These are phyloP conservation scores for Volutella citrinella DNA, from an alignment of 2,329 filamentous ascomycete species.

Conservation along the genomic window DNA sequence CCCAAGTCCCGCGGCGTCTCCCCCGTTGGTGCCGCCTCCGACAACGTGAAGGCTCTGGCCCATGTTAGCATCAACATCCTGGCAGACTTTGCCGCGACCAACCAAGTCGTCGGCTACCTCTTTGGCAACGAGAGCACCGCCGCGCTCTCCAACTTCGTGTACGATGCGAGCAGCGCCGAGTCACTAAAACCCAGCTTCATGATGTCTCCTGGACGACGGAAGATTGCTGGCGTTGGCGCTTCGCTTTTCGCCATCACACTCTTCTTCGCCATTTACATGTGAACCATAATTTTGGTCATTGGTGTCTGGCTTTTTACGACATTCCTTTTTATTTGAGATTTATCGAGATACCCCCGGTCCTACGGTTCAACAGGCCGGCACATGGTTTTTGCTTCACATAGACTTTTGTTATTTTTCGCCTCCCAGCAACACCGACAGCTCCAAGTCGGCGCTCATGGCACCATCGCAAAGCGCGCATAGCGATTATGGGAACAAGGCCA, in stretches of 20 bases:
- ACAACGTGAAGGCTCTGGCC: slow-evolving; percentile 77
- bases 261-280: slow-evolving; percentile 27
- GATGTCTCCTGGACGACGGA: slow-evolving; percentile 49
- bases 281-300: background rate
- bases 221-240: slow-evolving; percentile 26
- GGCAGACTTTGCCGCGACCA: slow-evolving; percentile 76
- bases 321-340: slow-evolving; percentile 5
- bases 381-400: background rate
- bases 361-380: background rate
- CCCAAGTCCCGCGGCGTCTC: slow-evolving; percentile 61
- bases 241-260: slow-evolving; percentile 27
- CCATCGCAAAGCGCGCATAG: no score
- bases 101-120: slow-evolving; percentile 82
- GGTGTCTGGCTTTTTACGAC: slow-evolving; percentile 3
- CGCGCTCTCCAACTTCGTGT: slow-evolving; percentile 78
- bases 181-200: slow-evolving; percentile 65
- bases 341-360: background rate
- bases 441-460: no score
- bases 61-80: slow-evolving; percentile 81
- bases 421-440: no score
- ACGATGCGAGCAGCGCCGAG: slow-evolving; percentile 59
- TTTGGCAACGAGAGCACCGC: slow-evolving; percentile 87
- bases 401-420: background rate
- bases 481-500: no score
- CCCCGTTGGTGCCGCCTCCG: slow-evolving; percentile 69